Percentiles rank a stretch among this genome's conserved stretches.
phyloP scores from a whole-genome alignment of 106 monocot species.

The Narthecium ossifragum region DNA sequence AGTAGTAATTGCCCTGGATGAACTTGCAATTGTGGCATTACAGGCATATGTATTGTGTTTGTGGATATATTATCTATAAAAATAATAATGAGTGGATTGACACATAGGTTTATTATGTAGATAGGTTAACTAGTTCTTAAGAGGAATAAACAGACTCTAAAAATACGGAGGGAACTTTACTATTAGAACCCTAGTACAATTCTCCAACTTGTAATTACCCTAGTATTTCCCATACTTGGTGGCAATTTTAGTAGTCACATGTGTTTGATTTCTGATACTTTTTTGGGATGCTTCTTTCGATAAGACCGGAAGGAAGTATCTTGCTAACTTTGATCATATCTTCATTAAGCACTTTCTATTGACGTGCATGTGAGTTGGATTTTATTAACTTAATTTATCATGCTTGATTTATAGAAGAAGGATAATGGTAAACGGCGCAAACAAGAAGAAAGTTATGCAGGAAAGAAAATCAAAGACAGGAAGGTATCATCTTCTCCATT shows the following conservation, averaged over 20 bases:
- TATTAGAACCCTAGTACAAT: too few species aligned
- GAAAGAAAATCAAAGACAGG: slow-evolving; percentile 61
- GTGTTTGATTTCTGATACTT: not conserved
- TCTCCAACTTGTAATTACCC: too few species aligned
- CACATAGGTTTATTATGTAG: too few species aligned
- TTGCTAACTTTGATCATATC: not conserved
- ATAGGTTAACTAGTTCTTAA: too few species aligned
- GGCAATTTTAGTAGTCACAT: not conserved
- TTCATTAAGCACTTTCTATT: not conserved
- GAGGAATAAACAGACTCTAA: too few species aligned
- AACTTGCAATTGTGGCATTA: too few species aligned
- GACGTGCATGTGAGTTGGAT: not conserved
- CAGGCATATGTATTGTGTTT: too few species aligned
- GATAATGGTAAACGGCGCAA: slow-evolving; percentile 71
- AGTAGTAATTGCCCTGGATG: too few species aligned
- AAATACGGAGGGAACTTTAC: too few species aligned
- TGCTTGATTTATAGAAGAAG: slow-evolving; percentile 44
- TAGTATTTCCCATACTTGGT: not conserved
- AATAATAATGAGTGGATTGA: too few species aligned
- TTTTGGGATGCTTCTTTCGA: not conserved
- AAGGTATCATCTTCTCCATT: slow-evolving; percentile 64
- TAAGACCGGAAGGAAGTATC: not conserved
- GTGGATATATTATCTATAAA: too few species aligned
- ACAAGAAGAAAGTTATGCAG: slow-evolving; percentile 41
- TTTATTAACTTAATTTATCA: slow-evolving; percentile 2